Percentiles rank a stretch among this genome's conserved stretches.
phyloP scores from a whole-genome alignment of 2,329 filamentous ascomycete genomes.

The Exophiala sp. region DNA sequence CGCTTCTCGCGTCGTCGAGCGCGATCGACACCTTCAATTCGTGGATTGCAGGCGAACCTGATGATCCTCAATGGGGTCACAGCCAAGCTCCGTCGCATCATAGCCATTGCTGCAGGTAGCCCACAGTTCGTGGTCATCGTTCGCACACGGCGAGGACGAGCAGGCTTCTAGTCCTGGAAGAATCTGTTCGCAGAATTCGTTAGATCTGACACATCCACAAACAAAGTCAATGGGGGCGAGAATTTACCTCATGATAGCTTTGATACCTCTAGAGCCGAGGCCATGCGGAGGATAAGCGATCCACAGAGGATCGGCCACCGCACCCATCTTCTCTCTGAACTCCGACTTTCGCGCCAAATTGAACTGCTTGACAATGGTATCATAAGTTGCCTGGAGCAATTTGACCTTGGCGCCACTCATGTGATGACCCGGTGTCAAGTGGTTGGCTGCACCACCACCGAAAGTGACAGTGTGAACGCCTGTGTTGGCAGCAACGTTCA shows the following conservation, averaged over 20 bases:
- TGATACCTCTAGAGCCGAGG: conserved; percentile 73
- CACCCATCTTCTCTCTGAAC: conserved; percentile 88
- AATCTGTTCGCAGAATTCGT: conserved; percentile 10
- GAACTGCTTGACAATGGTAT: conserved; percentile 74
- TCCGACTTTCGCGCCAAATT: conserved; percentile 79
- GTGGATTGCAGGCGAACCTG: too few species aligned
- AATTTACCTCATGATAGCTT: conserved; percentile 57
- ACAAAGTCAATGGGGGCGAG: background rate
- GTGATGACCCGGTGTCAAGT: conserved; percentile 75
- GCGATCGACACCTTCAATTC: too few species aligned
- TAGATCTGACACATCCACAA: background rate
- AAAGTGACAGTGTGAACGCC: conserved; percentile 74
- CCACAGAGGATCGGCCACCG: conserved; percentile 77
- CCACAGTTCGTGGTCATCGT: background rate
- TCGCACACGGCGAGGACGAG: background rate
- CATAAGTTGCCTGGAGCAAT: conserved; percentile 78
- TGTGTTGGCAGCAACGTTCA: conserved; percentile 57
- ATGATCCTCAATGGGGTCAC: too few species aligned
- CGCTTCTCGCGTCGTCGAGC: too few species aligned
- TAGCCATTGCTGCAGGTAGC: background rate
- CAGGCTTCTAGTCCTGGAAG: conserved; percentile 20
- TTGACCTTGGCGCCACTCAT: conserved; percentile 75
- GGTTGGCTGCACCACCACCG: conserved; percentile 73
- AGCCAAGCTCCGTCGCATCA: background rate
- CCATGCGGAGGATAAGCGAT: conserved; percentile 88